These are phyloP conservation scores for Lasiodiplodia sp. DNA, from an alignment of 2,329 filamentous ascomycete genomes.

Conservation along the genomic window DNA sequence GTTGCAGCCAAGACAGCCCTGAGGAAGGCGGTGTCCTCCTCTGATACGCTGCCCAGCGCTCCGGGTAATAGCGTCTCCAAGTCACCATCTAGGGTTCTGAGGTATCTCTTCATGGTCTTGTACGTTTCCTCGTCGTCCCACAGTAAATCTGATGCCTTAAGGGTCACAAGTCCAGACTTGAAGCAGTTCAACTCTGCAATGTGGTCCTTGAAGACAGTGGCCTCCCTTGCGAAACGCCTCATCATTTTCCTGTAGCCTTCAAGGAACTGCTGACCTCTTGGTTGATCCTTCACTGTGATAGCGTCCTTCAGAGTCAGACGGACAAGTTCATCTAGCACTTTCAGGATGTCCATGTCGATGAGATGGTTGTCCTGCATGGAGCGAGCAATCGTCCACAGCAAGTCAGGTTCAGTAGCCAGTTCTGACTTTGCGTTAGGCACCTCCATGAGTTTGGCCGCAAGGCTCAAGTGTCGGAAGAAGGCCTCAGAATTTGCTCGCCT, in stretches of 20 bases:
- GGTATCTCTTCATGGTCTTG: slow-evolving; percentile 29
- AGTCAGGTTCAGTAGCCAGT: slow-evolving; percentile 31
- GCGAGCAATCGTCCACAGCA: slow-evolving; percentile 24
- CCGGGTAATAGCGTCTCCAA: slow-evolving; percentile 15
- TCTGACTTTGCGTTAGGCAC: slow-evolving; percentile 46
- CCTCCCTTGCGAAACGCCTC: slow-evolving; percentile 19
- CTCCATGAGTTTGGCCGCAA: slow-evolving; percentile 42
- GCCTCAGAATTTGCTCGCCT: slow-evolving; percentile 11
- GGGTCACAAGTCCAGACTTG: slow-evolving; percentile 25
- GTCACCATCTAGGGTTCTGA: slow-evolving; percentile 20
- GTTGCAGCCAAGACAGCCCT: slow-evolving; percentile 18
- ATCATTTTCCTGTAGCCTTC: slow-evolving; percentile 39
- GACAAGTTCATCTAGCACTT: slow-evolving; percentile 39
- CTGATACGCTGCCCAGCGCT: slow-evolving; percentile 9
- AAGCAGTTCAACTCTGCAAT: slow-evolving; percentile 24
- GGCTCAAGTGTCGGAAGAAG: slow-evolving; percentile 24
- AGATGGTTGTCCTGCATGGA: slow-evolving; percentile 5
- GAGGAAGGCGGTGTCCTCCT: slow-evolving; percentile 14
- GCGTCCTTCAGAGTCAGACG: slow-evolving; percentile 40
- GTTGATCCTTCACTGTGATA: slow-evolving; percentile 43
- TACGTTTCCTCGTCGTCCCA: slow-evolving; percentile 29
- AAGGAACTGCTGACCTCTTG: slow-evolving; percentile 43
- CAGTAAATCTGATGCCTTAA: slow-evolving; percentile 6
- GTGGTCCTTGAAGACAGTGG: slow-evolving; percentile 12
- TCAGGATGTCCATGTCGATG: slow-evolving; percentile 26